These are phyloP conservation scores for Triticum urartu DNA, from an alignment of 176 grass and related monocot genomes.

Conservation along the genomic window DNA sequence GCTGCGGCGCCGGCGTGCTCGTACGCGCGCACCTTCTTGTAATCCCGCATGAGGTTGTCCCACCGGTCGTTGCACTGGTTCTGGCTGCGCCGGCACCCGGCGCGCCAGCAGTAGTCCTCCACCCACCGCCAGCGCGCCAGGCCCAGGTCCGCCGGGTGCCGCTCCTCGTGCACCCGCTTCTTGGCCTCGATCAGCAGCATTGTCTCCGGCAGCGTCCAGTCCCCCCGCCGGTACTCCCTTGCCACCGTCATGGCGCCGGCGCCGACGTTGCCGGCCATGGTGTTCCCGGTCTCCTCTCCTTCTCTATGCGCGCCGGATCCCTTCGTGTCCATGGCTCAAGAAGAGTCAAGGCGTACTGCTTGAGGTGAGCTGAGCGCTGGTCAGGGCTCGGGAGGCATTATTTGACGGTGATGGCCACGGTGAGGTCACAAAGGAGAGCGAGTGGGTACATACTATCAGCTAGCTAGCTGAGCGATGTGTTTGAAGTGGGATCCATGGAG, in stretches of 20 bases:
- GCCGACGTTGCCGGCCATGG: neutral
- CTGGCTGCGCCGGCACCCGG: constrained; percentile 81
- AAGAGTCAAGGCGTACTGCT: neutral
- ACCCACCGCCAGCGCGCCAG: constrained; percentile 91
- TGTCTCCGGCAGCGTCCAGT: constrained; percentile 94
- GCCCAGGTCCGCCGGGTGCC: constrained; percentile 48
- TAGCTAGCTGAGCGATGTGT: constrained; percentile 8
- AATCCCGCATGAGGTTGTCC: constrained; percentile 97
- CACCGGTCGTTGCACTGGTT: constrained; percentile 99
- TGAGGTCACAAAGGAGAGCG: neutral
- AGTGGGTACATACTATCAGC: neutral
- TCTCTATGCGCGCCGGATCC: constrained; percentile 23
- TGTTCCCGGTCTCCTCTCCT: constrained; percentile 18
- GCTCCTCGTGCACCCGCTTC: constrained; percentile 64
- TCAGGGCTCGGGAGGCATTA: neutral
- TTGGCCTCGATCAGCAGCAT: constrained; percentile 86
- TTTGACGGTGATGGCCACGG: constrained; percentile 31
- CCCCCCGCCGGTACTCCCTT: constrained; percentile 77
- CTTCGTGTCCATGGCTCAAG: constrained; percentile 21
- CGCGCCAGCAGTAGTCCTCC: constrained; percentile 95
- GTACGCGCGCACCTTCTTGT: constrained; percentile 97
- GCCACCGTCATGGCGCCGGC: constrained; percentile 20
- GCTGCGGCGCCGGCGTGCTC: constrained; percentile 30
- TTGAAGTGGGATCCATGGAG: neutral
- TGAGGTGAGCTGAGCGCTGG: neutral